These are phyloP conservation scores for Hypoxylon rubiginosum DNA, from an alignment of 2,329 filamentous ascomycete genomes.

Conservation along the genomic window DNA sequence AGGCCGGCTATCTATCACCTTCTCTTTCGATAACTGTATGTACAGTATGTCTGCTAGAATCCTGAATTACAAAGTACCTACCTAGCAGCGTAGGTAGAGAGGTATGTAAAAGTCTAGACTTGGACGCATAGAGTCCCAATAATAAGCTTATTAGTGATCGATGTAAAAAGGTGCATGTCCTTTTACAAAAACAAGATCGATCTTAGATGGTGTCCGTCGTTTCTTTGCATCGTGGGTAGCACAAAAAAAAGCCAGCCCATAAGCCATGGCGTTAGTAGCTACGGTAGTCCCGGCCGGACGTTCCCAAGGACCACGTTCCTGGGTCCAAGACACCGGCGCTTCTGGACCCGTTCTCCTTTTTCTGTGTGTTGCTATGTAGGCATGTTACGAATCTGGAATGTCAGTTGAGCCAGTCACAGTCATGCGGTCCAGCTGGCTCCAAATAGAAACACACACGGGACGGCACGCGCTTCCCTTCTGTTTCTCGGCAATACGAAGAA, in stretches of 20 bases:
- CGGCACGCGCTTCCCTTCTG: background rate
- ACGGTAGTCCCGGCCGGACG: conserved; percentile 31
- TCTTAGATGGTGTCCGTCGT: conserved; percentile 34
- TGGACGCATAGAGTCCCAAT: background rate
- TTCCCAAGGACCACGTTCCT: conserved; percentile 40
- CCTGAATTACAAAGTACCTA: too few species aligned
- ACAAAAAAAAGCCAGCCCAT: conserved; percentile 22
- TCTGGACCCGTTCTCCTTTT: conserved; percentile 29
- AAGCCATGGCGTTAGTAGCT: conserved; percentile 23
- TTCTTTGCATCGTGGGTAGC: conserved; percentile 40
- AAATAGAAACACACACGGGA: background rate
- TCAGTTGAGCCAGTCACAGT: background rate
- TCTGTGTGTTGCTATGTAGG: background rate
- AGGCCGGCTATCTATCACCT: background rate
- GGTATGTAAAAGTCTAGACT: too few species aligned
- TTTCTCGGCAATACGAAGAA: background rate
- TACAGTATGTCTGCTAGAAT: too few species aligned
- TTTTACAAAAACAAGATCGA: conserved; percentile 22
- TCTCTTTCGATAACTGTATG: background rate
- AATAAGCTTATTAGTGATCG: conserved; percentile 6
- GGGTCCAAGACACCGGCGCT: conserved; percentile 34
- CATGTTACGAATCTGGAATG: background rate
- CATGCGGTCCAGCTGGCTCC: background rate
- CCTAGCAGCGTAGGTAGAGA: too few species aligned
- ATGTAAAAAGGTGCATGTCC: conserved; percentile 2